Evolutionary conservation across 2,329 filamentous ascomycete genomes (phyloP), one percentile per base, ranked within the genome.

Genomic region (Nigrospora oryzae): DNA sequence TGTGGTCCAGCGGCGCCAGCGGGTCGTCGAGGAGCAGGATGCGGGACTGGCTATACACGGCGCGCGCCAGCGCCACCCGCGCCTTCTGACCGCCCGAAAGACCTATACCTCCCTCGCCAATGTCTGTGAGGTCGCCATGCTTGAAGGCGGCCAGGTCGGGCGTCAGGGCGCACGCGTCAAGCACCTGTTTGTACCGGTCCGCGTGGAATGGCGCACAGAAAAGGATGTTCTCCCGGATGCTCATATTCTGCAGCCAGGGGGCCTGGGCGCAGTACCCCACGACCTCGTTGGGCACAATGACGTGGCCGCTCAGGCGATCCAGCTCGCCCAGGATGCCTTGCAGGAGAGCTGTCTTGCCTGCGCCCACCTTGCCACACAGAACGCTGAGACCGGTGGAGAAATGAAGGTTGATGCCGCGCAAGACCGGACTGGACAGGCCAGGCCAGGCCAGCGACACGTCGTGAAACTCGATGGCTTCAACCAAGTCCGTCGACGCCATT

Each of bases 391-490:
- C 77, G 0, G 65, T 58, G 11, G 61, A 56, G 41, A 79, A 77
- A 2, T 55, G 58, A 11, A 79, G 51, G 12, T 66, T 63, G 12
- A 80, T 59, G 14, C 70, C 56, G 7, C 63, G 60, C 8, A 83
- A 62, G 1, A 79, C 69, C 4, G 74, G 67, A 8, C 72, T 69
- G 2, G 71, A 59, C 1, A 77, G 77, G 0, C 86, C 86, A 1
- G 89, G 88, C 84, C 89, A 95, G 0, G 84, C 77, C 58, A 94
- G 94, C 0, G 81, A 82, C 5, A 86, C 86, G 28, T 78, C 65
- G 3, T 73, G 66, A 39, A 94, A 69, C 36, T 74, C 62, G 16
- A 83, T 67, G 14, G 73, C 65, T 15, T 66, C 56, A 2, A 51
- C 51, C 1, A 61, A 38, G 3, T 70, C 63, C 10, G 59, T 59